A percentile compares a stretch with the other conserved stretches of the same genome.
Conservation (phyloP, 2,329 filamentous ascomycete genomes). For the Chrysoporthe puriensis region DNA sequence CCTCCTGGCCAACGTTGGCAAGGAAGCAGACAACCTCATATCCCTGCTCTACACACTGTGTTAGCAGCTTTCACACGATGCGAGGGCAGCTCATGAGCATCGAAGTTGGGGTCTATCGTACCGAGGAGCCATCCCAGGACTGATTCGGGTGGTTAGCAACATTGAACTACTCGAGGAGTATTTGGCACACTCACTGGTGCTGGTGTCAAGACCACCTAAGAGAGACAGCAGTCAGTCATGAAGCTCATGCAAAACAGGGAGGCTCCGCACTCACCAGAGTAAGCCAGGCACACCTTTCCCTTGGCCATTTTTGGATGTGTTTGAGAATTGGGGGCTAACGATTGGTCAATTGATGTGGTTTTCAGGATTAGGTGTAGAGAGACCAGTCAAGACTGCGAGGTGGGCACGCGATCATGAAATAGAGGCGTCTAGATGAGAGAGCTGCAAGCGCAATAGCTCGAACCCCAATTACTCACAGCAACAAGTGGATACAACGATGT, state of each 20-base stretch:
- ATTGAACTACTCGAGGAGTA: too few species aligned
- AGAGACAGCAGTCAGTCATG: slow-evolving; percentile 11
- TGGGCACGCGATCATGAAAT: background rate
- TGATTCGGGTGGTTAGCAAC: slow-evolving; percentile 14
- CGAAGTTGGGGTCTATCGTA: background rate
- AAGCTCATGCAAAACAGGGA: background rate
- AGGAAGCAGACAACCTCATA: slow-evolving; percentile 66
- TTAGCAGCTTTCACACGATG: slow-evolving; percentile 2
- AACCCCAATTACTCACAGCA: slow-evolving; percentile 23
- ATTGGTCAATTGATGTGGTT: slow-evolving; percentile 25
- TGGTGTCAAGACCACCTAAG: slow-evolving; percentile 30
- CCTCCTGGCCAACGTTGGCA: slow-evolving; percentile 76
- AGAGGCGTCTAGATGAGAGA: background rate
- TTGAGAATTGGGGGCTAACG: slow-evolving; percentile 6
- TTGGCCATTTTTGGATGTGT: slow-evolving; percentile 24
- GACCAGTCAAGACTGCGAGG: too few species aligned
- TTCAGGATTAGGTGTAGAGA: background rate
- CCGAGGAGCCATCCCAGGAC: slow-evolving; percentile 30
- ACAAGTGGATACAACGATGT: slow-evolving; percentile 13
- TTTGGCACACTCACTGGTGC: slow-evolving; percentile 28
- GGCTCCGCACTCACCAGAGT: slow-evolving; percentile 24
- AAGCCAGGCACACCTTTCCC: slow-evolving; percentile 30
- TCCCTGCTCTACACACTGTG: slow-evolving; percentile 46
- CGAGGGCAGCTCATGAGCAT: background rate
- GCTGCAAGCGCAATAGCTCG: background rate